Evolutionary conservation across 352 stramenopile genomes (phyloP).

Genomic region (Pythium brassicae): DNA sequence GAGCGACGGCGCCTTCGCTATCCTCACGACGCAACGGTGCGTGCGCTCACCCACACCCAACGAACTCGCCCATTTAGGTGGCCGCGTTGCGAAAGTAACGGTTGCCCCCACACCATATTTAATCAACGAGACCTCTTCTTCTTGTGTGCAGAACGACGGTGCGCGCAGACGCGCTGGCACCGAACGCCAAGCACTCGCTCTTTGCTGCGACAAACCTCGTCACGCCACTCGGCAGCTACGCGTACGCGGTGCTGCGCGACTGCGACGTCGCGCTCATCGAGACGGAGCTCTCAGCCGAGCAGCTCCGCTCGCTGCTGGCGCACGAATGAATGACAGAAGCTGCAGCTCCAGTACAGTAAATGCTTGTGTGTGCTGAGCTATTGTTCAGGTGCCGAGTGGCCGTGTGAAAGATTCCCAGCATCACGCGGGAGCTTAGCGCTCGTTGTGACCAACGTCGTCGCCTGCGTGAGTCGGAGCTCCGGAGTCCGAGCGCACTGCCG

Average conservation of each 20-base stretch:
- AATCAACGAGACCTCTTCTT: background rate
- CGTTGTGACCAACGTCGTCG: no score
- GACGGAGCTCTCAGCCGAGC: slow-evolving; percentile 17
- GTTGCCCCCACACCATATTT: no score
- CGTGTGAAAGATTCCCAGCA: no score
- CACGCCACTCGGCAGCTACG: slow-evolving; percentile 65
- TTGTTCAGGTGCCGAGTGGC: no score
- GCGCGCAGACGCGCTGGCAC: slow-evolving; percentile 25
- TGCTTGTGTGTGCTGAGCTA: no score
- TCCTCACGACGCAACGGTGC: slow-evolving; percentile 41
- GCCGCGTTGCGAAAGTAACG: no score
- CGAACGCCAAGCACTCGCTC: slow-evolving; percentile 66
- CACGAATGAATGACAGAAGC: slow-evolving; percentile 2
- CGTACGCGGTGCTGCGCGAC: slow-evolving; percentile 50
- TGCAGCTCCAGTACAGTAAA: no score
- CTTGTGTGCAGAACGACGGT: slow-evolving; percentile 36
- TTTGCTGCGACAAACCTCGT: slow-evolving; percentile 49
- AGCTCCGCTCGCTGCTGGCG: slow-evolving; percentile 26
- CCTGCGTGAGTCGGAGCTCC: no score
- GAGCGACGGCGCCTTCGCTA: slow-evolving; percentile 19
- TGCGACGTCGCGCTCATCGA: slow-evolving; percentile 51
- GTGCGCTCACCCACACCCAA: no score
- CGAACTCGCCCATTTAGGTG: no score
- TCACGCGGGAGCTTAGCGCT: no score
- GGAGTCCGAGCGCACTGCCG: background rate